Conservation (phyloP, 2,329 filamentous ascomycete species). For the Claviceps fusiformis region DNA sequence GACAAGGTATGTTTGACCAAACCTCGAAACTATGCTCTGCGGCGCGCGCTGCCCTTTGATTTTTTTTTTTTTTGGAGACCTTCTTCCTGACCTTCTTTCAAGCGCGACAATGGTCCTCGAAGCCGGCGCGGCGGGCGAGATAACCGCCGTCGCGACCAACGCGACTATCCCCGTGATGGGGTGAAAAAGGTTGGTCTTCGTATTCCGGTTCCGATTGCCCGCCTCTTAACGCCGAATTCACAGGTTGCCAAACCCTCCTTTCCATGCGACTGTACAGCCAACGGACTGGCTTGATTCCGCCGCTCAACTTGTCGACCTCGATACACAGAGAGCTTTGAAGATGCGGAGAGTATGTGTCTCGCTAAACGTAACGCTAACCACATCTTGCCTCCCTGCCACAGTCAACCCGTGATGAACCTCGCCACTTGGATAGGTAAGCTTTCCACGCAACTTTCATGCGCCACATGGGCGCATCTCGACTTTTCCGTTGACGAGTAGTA, state of each 20-base stretch:
- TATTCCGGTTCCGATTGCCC: neutral
- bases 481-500: neutral
- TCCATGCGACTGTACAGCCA: conserved; percentile 11
- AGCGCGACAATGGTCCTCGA: conserved; percentile 22
- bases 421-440: conserved; percentile 57
- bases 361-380: conserved; percentile 21
- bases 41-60: neutral
- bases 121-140: conserved; percentile 24
- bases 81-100: neutral
- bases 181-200: conserved; percentile 63
- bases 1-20: conserved; percentile 26
- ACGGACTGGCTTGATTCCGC: conserved; percentile 16
- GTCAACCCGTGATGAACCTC: conserved; percentile 47
- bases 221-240: conserved; percentile 1
- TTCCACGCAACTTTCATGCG: conserved; percentile 5
- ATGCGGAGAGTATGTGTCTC: conserved; percentile 15
- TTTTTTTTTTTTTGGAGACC: no score
- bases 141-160: conserved; percentile 20
- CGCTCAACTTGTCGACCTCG: conserved; percentile 16
- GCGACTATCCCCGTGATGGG: conserved; percentile 60
- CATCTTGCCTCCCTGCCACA: conserved; percentile 29
- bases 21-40: neutral
- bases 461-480: conserved; percentile 11
- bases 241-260: conserved; percentile 24
- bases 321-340: conserved; percentile 17